These are phyloP conservation scores for Aurantiochytrium sp. DNA, from an alignment of 108 stramenopile species.

Conservation along the genomic window DNA sequence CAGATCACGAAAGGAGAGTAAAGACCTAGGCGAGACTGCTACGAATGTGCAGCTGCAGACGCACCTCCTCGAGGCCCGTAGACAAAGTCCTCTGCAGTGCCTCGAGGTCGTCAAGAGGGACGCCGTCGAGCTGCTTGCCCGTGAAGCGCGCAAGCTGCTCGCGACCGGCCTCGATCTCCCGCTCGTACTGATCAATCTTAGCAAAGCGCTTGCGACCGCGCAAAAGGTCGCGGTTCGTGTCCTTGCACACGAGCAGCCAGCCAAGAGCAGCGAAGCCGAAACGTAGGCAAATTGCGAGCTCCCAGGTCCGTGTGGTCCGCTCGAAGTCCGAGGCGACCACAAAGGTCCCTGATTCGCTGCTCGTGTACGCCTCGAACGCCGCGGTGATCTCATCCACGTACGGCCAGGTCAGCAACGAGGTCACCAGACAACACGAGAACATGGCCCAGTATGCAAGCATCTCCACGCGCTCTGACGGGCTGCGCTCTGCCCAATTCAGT, in stretches of 20 bases:
- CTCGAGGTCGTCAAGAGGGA: background rate
- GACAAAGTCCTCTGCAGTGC: background rate
- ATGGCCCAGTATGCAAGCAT: background rate
- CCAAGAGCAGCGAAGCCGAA: conserved; percentile 8
- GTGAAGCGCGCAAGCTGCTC: background rate
- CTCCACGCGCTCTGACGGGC: background rate
- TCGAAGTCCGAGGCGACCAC: background rate
- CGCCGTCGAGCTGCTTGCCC: background rate
- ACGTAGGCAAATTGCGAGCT: background rate
- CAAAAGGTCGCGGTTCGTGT: background rate
- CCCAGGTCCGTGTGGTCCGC: background rate
- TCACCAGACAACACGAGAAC: background rate
- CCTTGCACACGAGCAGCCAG: background rate
- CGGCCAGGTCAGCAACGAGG: background rate
- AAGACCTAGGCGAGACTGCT: background rate
- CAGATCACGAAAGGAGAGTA: too few species aligned
- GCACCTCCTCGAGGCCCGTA: background rate
- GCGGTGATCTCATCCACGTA: background rate
- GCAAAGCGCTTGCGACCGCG: background rate
- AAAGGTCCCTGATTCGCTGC: background rate
- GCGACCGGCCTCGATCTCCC: background rate
- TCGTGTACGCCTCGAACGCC: background rate
- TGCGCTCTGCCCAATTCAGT: background rate
- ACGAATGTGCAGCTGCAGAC: background rate
- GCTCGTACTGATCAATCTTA: background rate